These are phyloP conservation scores for Mycotypha africana DNA, from an alignment of 371 early-diverging fungal genomes.

Conservation along the genomic window DNA sequence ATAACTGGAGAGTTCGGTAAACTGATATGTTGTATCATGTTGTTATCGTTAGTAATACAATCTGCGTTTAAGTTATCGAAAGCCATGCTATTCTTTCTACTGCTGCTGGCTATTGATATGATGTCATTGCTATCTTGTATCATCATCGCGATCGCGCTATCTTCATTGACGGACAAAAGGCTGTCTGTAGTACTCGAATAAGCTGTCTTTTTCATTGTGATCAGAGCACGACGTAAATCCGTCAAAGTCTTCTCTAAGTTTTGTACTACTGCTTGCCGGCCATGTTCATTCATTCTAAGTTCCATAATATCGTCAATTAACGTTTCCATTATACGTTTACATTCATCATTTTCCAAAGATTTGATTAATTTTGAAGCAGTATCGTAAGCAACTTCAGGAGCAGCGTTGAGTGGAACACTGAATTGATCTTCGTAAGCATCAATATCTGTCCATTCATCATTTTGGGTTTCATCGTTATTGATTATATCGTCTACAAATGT, in stretches of 20 bases:
- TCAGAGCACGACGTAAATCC: constrained; percentile 66
- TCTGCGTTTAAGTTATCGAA: too few species aligned
- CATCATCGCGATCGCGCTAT: background rate
- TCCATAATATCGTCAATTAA: constrained; percentile 77
- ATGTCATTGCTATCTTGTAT: background rate
- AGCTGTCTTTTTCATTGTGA: constrained; percentile 74
- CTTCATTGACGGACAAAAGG: constrained; percentile 23
- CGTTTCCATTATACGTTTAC: constrained; percentile 62
- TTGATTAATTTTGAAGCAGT: constrained; percentile 59
- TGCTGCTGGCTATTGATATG: too few species aligned
- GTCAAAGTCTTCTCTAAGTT: constrained; percentile 65
- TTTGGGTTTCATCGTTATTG: constrained; percentile 5
- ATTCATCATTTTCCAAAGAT: constrained; percentile 63
- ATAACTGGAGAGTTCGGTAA: constrained; percentile 15
- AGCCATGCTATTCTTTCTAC: too few species aligned
- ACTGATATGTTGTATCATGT: too few species aligned
- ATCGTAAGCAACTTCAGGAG: constrained; percentile 56
- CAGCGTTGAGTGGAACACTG: constrained; percentile 44
- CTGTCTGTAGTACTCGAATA: too few species aligned
- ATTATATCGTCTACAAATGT: constrained; percentile 47
- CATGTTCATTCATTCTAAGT: constrained; percentile 58
- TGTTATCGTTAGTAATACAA: too few species aligned
- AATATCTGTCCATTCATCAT: constrained; percentile 39
- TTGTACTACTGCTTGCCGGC: constrained; percentile 49
- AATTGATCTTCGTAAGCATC: constrained; percentile 51